Conservation (phyloP, 2,329 filamentous ascomycete genomes). For the Dothiorella sarmentorum region DNA sequence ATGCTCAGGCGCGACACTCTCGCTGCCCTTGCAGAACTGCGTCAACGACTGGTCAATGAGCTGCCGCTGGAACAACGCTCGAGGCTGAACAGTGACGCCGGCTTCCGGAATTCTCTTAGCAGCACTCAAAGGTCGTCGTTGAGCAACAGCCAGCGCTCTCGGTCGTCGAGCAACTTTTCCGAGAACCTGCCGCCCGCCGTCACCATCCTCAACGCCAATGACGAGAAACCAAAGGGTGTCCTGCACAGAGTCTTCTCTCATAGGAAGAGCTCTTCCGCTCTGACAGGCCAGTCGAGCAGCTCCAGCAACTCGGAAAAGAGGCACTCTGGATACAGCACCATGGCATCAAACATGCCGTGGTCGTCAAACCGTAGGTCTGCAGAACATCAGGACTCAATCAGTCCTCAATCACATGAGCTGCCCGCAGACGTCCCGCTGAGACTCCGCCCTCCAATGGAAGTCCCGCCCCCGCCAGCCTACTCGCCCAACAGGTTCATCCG, state of each 20-base stretch:
- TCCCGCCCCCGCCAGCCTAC: constrained; percentile 14
- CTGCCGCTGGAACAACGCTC: background rate
- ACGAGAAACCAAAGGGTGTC: background rate
- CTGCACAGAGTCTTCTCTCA: constrained; percentile 12
- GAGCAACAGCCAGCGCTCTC: constrained; percentile 6
- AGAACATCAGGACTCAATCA: constrained; percentile 9
- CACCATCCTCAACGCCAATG: constrained; percentile 1
- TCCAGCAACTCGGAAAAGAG: constrained; percentile 8
- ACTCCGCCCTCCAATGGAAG: constrained; percentile 3
- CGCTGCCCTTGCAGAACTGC: constrained; percentile 34
- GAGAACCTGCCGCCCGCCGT: constrained; percentile 5
- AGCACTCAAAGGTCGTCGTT: background rate
- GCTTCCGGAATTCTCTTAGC: background rate
- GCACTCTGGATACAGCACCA: background rate
- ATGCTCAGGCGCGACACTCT: constrained; percentile 35
- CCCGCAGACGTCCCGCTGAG: constrained; percentile 12
- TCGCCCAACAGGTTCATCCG: constrained; percentile 9
- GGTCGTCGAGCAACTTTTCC: constrained; percentile 11
- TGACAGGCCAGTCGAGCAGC: background rate
- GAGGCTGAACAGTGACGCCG: constrained; percentile 8
- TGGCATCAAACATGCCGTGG: constrained; percentile 8
- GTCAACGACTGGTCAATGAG: constrained; percentile 31
- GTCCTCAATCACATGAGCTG: background rate
- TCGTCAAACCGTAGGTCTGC: background rate
- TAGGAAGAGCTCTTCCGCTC: constrained; percentile 4